Evolutionary conservation across 2,329 filamentous ascomycete genomes (phyloP), one percentile per base, ranked within the genome.

Genomic region (Penicillium thymicola): DNA sequence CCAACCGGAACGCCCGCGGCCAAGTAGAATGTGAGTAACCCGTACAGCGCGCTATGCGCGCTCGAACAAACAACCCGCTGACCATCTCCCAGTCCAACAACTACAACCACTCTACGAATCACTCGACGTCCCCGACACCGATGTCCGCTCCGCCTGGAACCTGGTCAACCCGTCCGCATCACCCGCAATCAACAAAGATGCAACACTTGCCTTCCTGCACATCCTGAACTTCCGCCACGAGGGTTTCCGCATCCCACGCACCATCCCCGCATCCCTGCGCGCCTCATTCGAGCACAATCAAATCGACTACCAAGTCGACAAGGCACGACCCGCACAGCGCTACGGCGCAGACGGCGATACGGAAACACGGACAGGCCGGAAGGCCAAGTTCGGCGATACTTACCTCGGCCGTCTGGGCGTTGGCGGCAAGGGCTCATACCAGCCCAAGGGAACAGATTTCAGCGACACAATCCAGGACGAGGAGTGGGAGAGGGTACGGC

Each of bases 171-270:
- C 93, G 6, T 92, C 89, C 28, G 91, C 90, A 54, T 82, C 84
- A 25, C 81, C 87, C 28, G 86, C 87, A 48, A 94, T 99, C 73
- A 93, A 92, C 75, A 97, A 97, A 78, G 93, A 99, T 75, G 93
- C 94, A 48, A 89, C 88, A 59, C 85, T 99, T 38, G 92, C 92
- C 16, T 99, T 99, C 77, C 82, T 99, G 46, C 94, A 99, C 76
- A 96, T 99, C 67, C 86, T 99, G 54, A 97, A 96, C 78, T 89
- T 94, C 79, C 86, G 94, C 45, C 93, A 97, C 74, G 93, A 97
- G 71, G 94, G 94, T 38, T 97, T 86, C 81, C 88, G 94, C 59
- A 95, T 99, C 70, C 94, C 94, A 40, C 88, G 94, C 67, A 89
- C 86, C 30, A 90, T 99, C 11, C 94, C 94, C 0, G 89, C 93